Base-by-base conservation (phyloP, 2,329 filamentous ascomycete genomes). In the Fusarium sp. region DNA sequence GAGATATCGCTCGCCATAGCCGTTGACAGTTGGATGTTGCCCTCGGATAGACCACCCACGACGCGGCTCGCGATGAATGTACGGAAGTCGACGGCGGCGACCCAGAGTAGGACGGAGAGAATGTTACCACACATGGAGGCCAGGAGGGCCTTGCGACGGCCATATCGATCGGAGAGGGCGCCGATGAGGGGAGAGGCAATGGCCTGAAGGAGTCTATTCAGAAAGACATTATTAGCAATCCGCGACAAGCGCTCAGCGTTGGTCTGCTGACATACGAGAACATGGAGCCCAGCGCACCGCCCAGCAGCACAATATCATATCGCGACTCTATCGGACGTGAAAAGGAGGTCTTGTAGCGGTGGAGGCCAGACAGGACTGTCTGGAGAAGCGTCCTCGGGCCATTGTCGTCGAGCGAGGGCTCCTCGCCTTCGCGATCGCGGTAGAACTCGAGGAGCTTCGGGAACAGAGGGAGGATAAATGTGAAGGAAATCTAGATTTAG, bases 1-100 rank as follows among this genome's bases (percentile, higher is more conserved):
- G 94, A 97, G 75, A 99, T 95, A 82, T 99, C 97, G 43, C 96
- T 97, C 20, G 97, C 97, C 82, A 99, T 98, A 47, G 97, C 96
- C 72, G 96, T 97, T 6, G 97, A 96, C 15, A 99, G 88, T 85
- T 99, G 97, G 4, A 99, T 94, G 78, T 99, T 99, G 72, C 97
- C 97, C 85, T 99, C 97, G 66, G 95, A 98, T 74, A 99, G 84
- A 0, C 97, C 97, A 27, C 97, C 97, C 1, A 99, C 94, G 3
- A 99, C 85, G 60, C 97, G 91, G 77, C 95, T 97, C n/a, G 95
- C 94, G 33, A 99, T 88, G 81, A 99, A 99, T 2, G 96, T 98
- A 47, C 95, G 91, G 85, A 99, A 99, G 84, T 98, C 96, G 63
- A 94, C 93, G 1, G 97, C 97, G 52, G 92, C 90, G 10, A 98